A percentile compares a stretch with the other conserved stretches of the same genome.
phyloP scores from a whole-genome alignment of 371 early-diverging fungal genomes.

The Lichtheimia corymbifera region DNA sequence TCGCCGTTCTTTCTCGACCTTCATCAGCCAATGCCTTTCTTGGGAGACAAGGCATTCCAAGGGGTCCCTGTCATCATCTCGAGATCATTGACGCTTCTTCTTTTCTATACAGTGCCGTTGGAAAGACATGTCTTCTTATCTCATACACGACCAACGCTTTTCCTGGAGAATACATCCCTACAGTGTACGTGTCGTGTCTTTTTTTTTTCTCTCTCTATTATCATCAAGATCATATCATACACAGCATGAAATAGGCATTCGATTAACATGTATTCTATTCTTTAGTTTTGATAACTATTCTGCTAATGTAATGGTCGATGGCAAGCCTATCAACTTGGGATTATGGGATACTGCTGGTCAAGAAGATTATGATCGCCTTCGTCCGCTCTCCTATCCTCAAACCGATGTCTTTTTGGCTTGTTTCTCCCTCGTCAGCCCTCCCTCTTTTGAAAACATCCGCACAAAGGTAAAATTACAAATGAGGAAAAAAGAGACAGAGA shows the following conservation, averaged over 20 bases:
- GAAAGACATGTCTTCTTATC: constrained; percentile 80
- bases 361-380: constrained; percentile 99
- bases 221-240: background rate
- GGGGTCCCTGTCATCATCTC: constrained; percentile 15
- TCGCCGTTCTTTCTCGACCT: background rate
- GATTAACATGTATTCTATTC: background rate
- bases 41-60: constrained; percentile 2
- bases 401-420: constrained; percentile 89
- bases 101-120: constrained; percentile 63
- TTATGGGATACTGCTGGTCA: constrained; percentile 99
- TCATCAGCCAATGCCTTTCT: background rate
- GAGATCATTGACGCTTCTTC: constrained; percentile 6
- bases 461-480: constrained; percentile 57
- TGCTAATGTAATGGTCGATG: constrained; percentile 79
- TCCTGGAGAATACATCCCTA: constrained; percentile 78
- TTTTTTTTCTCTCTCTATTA: constrained; percentile 1
- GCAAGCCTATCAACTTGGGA: constrained; percentile 78
- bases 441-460: constrained; percentile 78
- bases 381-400: constrained; percentile 84
- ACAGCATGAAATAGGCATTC: background rate
- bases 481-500: background rate
- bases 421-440: constrained; percentile 76
- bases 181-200: constrained; percentile 52
- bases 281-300: constrained; percentile 78
- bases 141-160: constrained; percentile 80